These are phyloP conservation scores for Globisporangium heterothallicum DNA, from an alignment of 352 stramenopile genomes.

Conservation along the genomic window DNA sequence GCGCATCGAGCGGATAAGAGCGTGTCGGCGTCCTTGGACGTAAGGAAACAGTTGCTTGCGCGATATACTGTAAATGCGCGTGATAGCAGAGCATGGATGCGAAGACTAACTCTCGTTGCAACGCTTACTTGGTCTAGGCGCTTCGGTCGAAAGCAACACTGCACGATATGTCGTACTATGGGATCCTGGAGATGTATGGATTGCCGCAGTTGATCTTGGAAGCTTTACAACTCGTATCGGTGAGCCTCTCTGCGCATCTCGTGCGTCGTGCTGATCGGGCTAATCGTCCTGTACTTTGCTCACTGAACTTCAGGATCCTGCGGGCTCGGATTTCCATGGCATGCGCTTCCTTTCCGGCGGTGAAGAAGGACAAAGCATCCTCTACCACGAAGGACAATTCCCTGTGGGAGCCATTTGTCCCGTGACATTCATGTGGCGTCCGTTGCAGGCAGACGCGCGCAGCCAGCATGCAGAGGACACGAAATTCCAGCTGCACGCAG, in stretches of 20 bases:
- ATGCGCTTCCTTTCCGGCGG: constrained; percentile 38
- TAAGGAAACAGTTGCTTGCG: constrained; percentile 6
- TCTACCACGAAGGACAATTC: constrained; percentile 55
- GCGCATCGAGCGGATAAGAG: constrained; percentile 51
- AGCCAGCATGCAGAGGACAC: background rate
- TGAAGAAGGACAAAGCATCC: constrained; percentile 42
- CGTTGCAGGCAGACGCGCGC: constrained; percentile 29
- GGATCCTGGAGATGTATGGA: constrained; percentile 62
- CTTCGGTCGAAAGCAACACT: constrained; percentile 43
- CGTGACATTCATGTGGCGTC: constrained; percentile 74
- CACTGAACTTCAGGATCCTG: constrained; percentile 31
- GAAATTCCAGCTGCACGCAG: constrained; percentile 28
- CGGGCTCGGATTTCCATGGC: constrained; percentile 61
- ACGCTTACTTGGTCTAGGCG: too few species aligned
- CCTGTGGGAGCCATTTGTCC: constrained; percentile 58
- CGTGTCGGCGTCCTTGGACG: constrained; percentile 50
- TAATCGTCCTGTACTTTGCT: background rate
- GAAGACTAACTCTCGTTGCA: too few species aligned
- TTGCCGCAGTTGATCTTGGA: constrained; percentile 52
- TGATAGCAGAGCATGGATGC: too few species aligned
- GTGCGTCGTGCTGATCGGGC: too few species aligned
- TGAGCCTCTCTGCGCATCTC: constrained; percentile 2
- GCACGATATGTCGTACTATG: constrained; percentile 62
- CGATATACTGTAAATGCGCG: background rate
- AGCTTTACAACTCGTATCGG: constrained; percentile 51